Conservation (phyloP, 257 asterid species). For the Ilex asprella region DNA sequence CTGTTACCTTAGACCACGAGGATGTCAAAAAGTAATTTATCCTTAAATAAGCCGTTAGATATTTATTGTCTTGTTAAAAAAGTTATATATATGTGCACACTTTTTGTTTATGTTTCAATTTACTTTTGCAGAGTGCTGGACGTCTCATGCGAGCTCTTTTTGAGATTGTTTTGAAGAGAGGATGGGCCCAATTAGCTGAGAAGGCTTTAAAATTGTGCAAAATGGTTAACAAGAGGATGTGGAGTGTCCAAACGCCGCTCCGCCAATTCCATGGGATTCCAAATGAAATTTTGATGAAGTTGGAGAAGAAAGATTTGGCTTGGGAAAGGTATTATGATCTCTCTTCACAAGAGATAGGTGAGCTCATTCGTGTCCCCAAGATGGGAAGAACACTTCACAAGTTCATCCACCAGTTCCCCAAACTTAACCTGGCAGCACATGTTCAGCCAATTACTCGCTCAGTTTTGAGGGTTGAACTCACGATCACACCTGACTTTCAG, state of each 20-base stretch:
- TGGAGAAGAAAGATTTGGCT: slow-evolving; percentile 60
- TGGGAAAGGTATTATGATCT: slow-evolving; percentile 63
- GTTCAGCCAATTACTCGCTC: slow-evolving; percentile 60
- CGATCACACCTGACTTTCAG: slow-evolving; percentile 52
- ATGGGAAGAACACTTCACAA: slow-evolving; percentile 54
- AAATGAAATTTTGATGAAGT: slow-evolving; percentile 45
- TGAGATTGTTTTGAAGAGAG: slow-evolving; percentile 54
- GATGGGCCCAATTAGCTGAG: slow-evolving; percentile 62
- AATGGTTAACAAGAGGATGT: slow-evolving; percentile 55
- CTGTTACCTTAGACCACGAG: no score
- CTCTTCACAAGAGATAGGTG: slow-evolving; percentile 56
- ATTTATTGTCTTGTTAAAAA: no score
- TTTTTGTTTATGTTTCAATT: neutral
- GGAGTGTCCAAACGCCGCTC: slow-evolving; percentile 66
- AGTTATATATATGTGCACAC: no score
- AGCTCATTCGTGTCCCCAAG: slow-evolving; percentile 43
- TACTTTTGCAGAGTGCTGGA: slow-evolving; percentile 48
- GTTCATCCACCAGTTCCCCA: slow-evolving; percentile 48
- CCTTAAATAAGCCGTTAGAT: no score
- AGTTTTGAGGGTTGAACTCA: slow-evolving; percentile 43
- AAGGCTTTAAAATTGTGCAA: slow-evolving; percentile 55
- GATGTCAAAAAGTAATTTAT: no score
- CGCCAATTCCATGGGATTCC: slow-evolving; percentile 56
- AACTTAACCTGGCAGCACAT: slow-evolving; percentile 46
- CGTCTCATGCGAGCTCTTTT: slow-evolving; percentile 58